Evolutionary conservation across 2,329 filamentous ascomycete species (phyloP).

Genomic region (Fusarium sp.): DNA sequence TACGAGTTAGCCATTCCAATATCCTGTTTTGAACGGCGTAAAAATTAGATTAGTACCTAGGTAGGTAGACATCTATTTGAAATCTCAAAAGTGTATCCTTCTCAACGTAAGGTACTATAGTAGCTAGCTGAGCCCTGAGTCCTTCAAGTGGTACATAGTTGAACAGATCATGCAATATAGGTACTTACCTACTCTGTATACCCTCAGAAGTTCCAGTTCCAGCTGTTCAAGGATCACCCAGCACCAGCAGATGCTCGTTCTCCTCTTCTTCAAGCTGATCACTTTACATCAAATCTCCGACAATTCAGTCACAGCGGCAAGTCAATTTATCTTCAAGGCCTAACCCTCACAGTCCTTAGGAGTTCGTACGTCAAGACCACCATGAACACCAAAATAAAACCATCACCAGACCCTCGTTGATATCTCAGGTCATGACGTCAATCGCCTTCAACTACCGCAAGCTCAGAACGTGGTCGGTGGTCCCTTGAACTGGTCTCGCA

Average conservation of each 20-base stretch:
- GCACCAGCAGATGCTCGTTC: background rate
- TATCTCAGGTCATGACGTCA: constrained; percentile 31
- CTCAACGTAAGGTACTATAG: too few relatives aligned
- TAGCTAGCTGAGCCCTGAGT: too few relatives aligned
- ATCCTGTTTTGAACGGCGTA: background rate
- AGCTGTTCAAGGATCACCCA: constrained; percentile 27
- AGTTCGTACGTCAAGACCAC: background rate
- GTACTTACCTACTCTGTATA: background rate
- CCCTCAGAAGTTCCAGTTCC: constrained; percentile 3
- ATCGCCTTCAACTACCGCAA: background rate
- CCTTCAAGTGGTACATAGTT: background rate
- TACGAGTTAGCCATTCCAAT: background rate
- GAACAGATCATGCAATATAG: background rate
- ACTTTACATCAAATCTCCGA: background rate
- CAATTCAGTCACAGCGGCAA: background rate
- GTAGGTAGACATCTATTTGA: too few relatives aligned
- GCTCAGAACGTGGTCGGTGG: constrained; percentile 17
- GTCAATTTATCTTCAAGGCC: background rate
- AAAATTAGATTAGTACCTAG: too few relatives aligned
- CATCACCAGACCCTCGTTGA: constrained; percentile 25
- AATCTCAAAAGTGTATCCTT: background rate
- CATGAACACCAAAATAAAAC: constrained; percentile 17
- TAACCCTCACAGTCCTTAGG: background rate
- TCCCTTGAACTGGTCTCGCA: constrained; percentile 23
- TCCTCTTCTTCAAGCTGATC: background rate